Conservation (phyloP, 441 rosid genomes). For the Viola pubescens region DNA sequence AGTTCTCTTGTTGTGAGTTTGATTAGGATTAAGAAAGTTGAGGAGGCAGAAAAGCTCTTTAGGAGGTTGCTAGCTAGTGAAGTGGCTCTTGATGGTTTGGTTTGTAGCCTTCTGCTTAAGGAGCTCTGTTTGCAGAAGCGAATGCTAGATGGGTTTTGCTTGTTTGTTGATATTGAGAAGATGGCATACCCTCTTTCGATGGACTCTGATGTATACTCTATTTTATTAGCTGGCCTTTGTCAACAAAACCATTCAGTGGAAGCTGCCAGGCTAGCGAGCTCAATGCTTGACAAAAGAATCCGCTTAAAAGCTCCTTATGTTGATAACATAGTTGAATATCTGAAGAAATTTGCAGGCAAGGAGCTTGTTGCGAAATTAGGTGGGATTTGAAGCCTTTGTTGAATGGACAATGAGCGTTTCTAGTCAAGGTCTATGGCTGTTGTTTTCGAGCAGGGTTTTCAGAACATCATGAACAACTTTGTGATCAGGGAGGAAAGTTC, state of each 20-base stretch:
- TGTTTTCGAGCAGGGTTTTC: neutral
- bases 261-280: slow-evolving; percentile 54
- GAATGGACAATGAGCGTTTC: neutral
- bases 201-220: slow-evolving; percentile 51
- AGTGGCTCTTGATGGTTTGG: slow-evolving; percentile 54
- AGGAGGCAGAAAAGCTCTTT: slow-evolving; percentile 57
- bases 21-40: slow-evolving; percentile 34
- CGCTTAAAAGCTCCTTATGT: slow-evolving; percentile 29
- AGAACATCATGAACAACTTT: neutral
- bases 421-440: neutral
- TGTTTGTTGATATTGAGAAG: slow-evolving; percentile 46
- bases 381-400: slow-evolving; percentile 20
- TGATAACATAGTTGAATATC: slow-evolving; percentile 31
- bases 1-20: slow-evolving; percentile 52
- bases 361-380: slow-evolving; percentile 35
- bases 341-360: slow-evolving; percentile 38
- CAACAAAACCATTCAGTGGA: slow-evolving; percentile 38
- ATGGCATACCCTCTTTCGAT: slow-evolving; percentile 33
- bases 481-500: neutral
- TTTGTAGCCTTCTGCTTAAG: slow-evolving; percentile 54
- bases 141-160: slow-evolving; percentile 45
- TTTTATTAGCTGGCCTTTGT: slow-evolving; percentile 50
- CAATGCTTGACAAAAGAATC: slow-evolving; percentile 45
- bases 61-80: slow-evolving; percentile 38
- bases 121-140: slow-evolving; percentile 46